These are phyloP conservation scores for Leptodermis oblonga DNA, from an alignment of 257 asterid genomes.

Conservation along the genomic window DNA sequence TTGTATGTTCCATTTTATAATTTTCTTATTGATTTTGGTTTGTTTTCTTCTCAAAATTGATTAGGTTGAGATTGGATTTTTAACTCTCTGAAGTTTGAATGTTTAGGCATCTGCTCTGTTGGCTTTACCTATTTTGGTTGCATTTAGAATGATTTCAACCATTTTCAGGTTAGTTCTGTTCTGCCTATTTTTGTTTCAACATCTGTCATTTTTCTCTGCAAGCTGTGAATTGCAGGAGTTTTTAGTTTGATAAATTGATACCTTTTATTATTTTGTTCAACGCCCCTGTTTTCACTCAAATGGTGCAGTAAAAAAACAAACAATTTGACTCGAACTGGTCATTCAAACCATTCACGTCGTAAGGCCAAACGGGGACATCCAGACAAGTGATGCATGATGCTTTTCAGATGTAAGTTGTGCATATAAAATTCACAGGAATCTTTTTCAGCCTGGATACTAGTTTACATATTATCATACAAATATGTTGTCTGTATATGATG, in stretches of 20 bases:
- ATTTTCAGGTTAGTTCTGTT: slow-evolving; percentile 49
- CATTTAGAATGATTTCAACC: slow-evolving; percentile 39
- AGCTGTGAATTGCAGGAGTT: background rate
- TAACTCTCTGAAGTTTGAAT: slow-evolving; percentile 12
- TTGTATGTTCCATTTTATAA: slow-evolving; percentile 41
- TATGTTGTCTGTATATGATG: background rate
- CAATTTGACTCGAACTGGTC: slow-evolving; percentile 31
- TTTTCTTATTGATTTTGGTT: slow-evolving; percentile 7
- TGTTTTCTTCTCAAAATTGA: background rate
- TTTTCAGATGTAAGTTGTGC: slow-evolving; percentile 12
- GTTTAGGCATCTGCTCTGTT: slow-evolving; percentile 69
- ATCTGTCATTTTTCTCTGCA: background rate
- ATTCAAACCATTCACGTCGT: slow-evolving; percentile 37
- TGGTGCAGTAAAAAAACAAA: slow-evolving; percentile 43
- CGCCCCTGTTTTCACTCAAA: background rate
- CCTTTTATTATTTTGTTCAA: background rate
- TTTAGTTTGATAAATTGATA: background rate
- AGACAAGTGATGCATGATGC: slow-evolving; percentile 24
- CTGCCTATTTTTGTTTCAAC: background rate
- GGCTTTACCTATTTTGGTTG: slow-evolving; percentile 61
- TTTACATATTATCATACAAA: background rate
- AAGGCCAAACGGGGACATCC: slow-evolving; percentile 38
- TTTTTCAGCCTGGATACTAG: background rate
- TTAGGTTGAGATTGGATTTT: slow-evolving; percentile 6
- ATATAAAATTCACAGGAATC: background rate